These are phyloP conservation scores for Echium plantagineum DNA, from an alignment of 257 asterid genomes.

Conservation along the genomic window DNA sequence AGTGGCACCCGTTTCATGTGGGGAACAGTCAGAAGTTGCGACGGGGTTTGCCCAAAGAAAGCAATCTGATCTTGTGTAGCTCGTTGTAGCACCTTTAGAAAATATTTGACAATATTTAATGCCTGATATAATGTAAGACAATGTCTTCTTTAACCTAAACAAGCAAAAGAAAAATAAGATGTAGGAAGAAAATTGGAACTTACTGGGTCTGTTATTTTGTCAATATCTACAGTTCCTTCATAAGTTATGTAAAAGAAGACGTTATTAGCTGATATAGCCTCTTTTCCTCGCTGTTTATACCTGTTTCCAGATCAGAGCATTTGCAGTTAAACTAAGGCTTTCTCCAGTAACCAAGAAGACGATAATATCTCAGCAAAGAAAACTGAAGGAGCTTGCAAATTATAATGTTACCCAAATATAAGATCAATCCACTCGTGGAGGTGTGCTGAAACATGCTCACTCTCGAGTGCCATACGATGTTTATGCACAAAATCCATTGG, in stretches of 20 bases:
- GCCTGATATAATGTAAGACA: conserved; percentile 4
- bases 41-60: conserved; percentile 98
- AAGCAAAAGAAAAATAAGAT: conserved; percentile 7
- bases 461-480: conserved; percentile 95
- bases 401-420: conserved; percentile 70
- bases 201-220: conserved; percentile 86
- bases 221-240: conserved; percentile 96
- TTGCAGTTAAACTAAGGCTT: conserved; percentile 2
- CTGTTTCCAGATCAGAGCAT: conserved; percentile 31
- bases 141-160: background rate
- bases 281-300: conserved; percentile 97
- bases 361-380: background rate
- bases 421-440: conserved; percentile 96
- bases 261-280: conserved; percentile 84
- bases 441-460: conserved; percentile 89
- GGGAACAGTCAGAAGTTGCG: conserved; percentile 81
- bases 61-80: conserved; percentile 99
- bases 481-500: conserved; percentile 91
- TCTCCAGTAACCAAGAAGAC: background rate
- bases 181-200: conserved; percentile 26
- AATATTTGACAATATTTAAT: conserved; percentile 10
- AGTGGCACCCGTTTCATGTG: conserved; percentile 83
- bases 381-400: background rate
- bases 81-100: conserved; percentile 72
- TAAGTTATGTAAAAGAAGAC: conserved; percentile 93